Evolutionary conservation across 2,329 filamentous ascomycete genomes (phyloP).

Genomic region (Phaeosphaeriaceae sp.): DNA sequence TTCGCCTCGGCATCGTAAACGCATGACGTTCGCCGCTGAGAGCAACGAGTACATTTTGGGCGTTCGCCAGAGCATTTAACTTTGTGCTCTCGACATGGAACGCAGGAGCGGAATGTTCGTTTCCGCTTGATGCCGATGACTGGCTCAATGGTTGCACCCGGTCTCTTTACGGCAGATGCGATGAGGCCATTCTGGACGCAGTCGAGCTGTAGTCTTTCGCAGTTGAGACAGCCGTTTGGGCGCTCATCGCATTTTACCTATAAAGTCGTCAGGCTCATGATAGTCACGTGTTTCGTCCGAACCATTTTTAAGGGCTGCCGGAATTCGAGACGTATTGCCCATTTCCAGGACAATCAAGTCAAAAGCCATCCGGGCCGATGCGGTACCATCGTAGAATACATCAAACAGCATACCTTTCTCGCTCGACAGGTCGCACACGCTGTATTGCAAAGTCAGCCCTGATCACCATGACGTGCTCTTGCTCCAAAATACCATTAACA

Average conservation of each 20-base stretch:
- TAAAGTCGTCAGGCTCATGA: slow-evolving; percentile 8
- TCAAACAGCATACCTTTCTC: slow-evolving; percentile 16
- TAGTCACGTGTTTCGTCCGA: background rate
- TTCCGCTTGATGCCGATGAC: slow-evolving; percentile 40
- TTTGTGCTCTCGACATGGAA: slow-evolving; percentile 40
- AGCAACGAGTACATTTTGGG: slow-evolving; percentile 37
- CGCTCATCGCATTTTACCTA: slow-evolving; percentile 44
- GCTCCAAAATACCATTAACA: slow-evolving; percentile 13
- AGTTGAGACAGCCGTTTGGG: slow-evolving; percentile 39
- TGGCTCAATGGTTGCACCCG: slow-evolving; percentile 22
- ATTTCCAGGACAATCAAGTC: background rate
- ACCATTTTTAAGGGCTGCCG: background rate
- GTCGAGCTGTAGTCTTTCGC: slow-evolving; percentile 35
- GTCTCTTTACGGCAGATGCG: slow-evolving; percentile 19
- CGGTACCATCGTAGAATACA: background rate
- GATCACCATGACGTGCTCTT: slow-evolving; percentile 1
- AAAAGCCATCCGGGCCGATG: background rate
- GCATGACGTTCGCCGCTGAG: slow-evolving; percentile 31
- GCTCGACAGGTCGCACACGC: slow-evolving; percentile 27
- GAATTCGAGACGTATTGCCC: background rate
- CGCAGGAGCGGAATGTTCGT: slow-evolving; percentile 40
- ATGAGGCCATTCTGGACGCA: slow-evolving; percentile 35
- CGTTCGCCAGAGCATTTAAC: slow-evolving; percentile 43
- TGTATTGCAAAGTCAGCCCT: slow-evolving; percentile 12
- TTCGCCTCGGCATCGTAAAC: slow-evolving; percentile 37